Conservation (phyloP, 164 flowering plant genomes). For the Malania oleifera region DNA sequence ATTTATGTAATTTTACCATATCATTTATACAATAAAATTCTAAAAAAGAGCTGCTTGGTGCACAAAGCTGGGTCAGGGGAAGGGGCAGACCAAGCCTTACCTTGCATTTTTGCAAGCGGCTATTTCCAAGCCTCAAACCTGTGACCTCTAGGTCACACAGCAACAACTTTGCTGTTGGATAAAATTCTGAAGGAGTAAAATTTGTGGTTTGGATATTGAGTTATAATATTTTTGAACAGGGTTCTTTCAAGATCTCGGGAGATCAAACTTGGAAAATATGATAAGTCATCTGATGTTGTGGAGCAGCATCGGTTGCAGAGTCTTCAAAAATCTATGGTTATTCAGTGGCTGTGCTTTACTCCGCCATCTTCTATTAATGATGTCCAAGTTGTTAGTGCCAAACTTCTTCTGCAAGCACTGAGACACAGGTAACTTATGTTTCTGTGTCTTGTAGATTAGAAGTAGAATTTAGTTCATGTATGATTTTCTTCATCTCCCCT, state of each 20-base stretch:
- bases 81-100: no score
- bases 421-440: slow-evolving; percentile 60
- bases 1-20: slow-evolving; percentile 4
- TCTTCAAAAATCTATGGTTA: slow-evolving; percentile 81
- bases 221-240: slow-evolving; percentile 35
- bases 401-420: slow-evolving; percentile 75
- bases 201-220: not conserved
- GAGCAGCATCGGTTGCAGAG: slow-evolving; percentile 86
- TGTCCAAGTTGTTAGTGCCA: slow-evolving; percentile 46
- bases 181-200: not conserved
- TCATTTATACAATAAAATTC: no score
- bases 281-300: slow-evolving; percentile 57
- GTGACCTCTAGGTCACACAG: no score
- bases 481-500: not conserved
- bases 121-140: no score
- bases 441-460: not conserved
- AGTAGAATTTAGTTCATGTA: not conserved
- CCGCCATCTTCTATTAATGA: slow-evolving; percentile 82
- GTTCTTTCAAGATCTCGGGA: slow-evolving; percentile 87
- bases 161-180: not conserved
- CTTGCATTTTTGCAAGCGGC: no score
- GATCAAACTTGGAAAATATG: slow-evolving; percentile 49
- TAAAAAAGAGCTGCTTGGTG: no score
- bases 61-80: no score
- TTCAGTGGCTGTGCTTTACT: slow-evolving; percentile 98